Percentiles rank a stretch among this genome's conserved stretches.
Evolutionary conservation across 805 yeast genomes (phyloP).

Genomic region (Allodekkera sacchari): DNA sequence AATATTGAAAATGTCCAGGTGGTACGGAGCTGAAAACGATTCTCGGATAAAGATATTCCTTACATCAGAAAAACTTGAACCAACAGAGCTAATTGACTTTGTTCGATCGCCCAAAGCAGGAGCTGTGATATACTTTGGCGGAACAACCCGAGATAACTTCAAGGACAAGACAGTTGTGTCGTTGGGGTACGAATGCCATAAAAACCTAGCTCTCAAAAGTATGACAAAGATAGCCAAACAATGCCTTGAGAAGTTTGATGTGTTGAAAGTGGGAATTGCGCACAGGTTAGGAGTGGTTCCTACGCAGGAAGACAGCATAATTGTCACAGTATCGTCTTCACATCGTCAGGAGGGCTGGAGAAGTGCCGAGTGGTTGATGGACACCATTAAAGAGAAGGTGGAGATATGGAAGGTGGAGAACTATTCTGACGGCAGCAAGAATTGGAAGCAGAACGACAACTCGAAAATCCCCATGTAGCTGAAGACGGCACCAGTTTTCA

Average conservation of each 20-base stretch:
- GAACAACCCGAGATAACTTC: constrained; percentile 39
- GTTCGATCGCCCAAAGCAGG: constrained; percentile 38
- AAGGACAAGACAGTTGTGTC: constrained; percentile 31
- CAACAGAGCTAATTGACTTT: constrained; percentile 23
- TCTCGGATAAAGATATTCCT: constrained; percentile 15
- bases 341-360: constrained; percentile 43
- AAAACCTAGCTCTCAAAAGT: constrained; percentile 31
- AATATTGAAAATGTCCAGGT: too few relatives aligned
- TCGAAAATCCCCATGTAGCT: constrained; percentile 5
- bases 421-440: constrained; percentile 30
- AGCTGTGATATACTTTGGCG: constrained; percentile 41
- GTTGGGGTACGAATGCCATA: constrained; percentile 39
- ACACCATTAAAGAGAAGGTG: constrained; percentile 32
- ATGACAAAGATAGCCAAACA: constrained; percentile 26
- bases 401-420: constrained; percentile 47
- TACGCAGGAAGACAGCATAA: constrained; percentile 36
- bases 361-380: constrained; percentile 36
- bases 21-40: constrained; percentile 3
- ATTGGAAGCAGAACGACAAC: constrained; percentile 38
- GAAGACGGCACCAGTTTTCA: too few relatives aligned
- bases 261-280: constrained; percentile 31
- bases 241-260: constrained; percentile 22
- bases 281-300: constrained; percentile 44
- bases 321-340: constrained; percentile 34
- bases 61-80: constrained; percentile 14